Percentiles rank a stretch among this genome's conserved stretches.
Evolutionary conservation across 257 asterid genomes (phyloP).

Genomic region (Penstemon newberryi): DNA sequence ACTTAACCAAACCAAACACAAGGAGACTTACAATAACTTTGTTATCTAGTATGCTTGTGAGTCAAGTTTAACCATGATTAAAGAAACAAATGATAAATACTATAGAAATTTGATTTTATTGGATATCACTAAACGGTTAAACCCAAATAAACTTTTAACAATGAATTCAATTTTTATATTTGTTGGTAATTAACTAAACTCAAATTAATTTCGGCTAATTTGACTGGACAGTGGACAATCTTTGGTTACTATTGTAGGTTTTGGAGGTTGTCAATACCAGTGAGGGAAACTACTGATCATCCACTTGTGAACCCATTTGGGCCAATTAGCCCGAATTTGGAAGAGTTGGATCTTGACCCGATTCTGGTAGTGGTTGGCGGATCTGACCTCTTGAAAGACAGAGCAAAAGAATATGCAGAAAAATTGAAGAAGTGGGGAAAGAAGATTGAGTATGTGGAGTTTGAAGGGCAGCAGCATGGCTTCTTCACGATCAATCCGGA

Average conservation of each 20-base stretch:
- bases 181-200: too few species aligned
- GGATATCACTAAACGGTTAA: too few species aligned
- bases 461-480: conserved; percentile 81
- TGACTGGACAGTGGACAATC: too few species aligned
- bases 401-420: conserved; percentile 51
- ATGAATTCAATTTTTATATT: too few species aligned
- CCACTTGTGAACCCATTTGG: conserved; percentile 76
- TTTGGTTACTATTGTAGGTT: conserved; percentile 30
- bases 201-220: too few species aligned
- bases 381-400: conserved; percentile 61
- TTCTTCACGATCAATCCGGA: conserved; percentile 63
- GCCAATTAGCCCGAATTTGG: conserved; percentile 46
- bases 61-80: too few species aligned
- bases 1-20: too few species aligned
- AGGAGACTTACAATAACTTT: too few species aligned
- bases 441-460: conserved; percentile 59
- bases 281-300: conserved; percentile 58
- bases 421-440: conserved; percentile 54
- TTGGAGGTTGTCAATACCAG: conserved; percentile 67
- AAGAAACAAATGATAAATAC: too few species aligned
- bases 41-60: too few species aligned
- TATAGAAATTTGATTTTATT: too few species aligned
- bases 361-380: conserved; percentile 59
- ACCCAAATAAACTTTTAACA: too few species aligned
- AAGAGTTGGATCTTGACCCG: conserved; percentile 48